Percentiles rank a stretch among this genome's conserved stretches.
Conservation (phyloP, 768 basidiomycete genomes). For the Mycena pura region DNA sequence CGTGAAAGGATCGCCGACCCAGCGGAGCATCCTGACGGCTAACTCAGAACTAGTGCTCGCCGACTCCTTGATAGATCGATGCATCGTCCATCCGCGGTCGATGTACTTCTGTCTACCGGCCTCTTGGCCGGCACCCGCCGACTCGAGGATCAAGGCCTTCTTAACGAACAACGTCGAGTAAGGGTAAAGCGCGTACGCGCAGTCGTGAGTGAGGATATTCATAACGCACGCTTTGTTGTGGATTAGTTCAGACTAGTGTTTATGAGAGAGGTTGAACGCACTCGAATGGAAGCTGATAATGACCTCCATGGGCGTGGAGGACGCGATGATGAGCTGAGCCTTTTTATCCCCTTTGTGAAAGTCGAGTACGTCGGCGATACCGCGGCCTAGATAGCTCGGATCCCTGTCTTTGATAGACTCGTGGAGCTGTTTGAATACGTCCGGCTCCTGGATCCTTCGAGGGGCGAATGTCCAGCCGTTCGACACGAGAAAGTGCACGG, state of each 20-base stretch:
- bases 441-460: neutral
- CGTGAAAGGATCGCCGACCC: conserved; percentile 11
- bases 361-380: conserved; percentile 39
- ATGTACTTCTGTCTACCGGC: conserved; percentile 41
- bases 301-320: conserved; percentile 38
- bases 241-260: neutral
- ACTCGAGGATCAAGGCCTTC: conserved; percentile 24
- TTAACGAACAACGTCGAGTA: conserved; percentile 44
- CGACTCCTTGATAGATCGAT: neutral
- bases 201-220: conserved; percentile 50
- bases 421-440: neutral
- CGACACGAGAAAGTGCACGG: conserved; percentile 21
- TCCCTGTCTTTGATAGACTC: neutral
- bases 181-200: conserved; percentile 51
- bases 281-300: conserved; percentile 58
- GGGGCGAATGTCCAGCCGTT: conserved; percentile 32
- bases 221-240: conserved; percentile 44
- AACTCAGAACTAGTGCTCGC: neutral
- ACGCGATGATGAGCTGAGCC: conserved; percentile 50
- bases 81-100: conserved; percentile 44
- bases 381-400: conserved; percentile 30
- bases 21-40: neutral
- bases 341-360: conserved; percentile 38
- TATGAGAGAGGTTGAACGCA: conserved; percentile 31
- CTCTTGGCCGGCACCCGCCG: neutral